Evolutionary conservation across 495 filamentous ascomycete species (phyloP), one percentile per base, ranked within the genome.

Genomic region (Bryoglossum gracile): DNA sequence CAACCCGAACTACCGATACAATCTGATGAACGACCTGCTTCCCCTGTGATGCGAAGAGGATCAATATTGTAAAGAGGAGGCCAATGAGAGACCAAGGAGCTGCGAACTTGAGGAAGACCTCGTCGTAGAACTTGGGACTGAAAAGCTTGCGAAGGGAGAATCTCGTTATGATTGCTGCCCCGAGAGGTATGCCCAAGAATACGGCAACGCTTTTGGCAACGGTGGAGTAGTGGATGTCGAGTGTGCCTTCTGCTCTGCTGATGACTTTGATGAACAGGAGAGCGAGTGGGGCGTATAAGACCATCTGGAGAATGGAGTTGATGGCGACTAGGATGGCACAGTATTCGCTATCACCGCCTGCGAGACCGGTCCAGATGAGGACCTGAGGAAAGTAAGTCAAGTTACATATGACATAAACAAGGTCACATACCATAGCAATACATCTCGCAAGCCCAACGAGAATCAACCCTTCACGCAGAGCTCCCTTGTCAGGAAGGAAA

Each of bases 321-420:
- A 95, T 64, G 28, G 89, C 89, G 0, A 94, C 89, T 2, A 95
- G 80, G 51, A 95, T 87, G 25, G 89, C 89, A 63, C 89, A 95
- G 67, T 94, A 94, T 54, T 92, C 84, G 19, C 56, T 67, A 55
- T 94, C 83, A 10, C 89, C 89, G 3, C 81, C 83, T 6, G 89
- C 87, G 0, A 90, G 69, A 0, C 76, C 77, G 0, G 78, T 90
- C 86, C 87, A 90, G 41, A 90, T 80, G 1, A 92, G 66, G 1
- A 87, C 52, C 82, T 82, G 5, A 6, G 82, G 23, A 40, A 48
- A 17, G 11, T 30, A 6, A 19, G 17, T 11, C 23, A 62, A 67
- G 47, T 61, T 25, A 36, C 16, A 14, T 13, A 26, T 23, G 18
- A 23, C 1, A 1, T 4, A 6, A 10, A 23, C 18, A 16, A 16